Base-by-base conservation (phyloP, 805 yeast genomes). In the Nakazawaea ernobii region DNA sequence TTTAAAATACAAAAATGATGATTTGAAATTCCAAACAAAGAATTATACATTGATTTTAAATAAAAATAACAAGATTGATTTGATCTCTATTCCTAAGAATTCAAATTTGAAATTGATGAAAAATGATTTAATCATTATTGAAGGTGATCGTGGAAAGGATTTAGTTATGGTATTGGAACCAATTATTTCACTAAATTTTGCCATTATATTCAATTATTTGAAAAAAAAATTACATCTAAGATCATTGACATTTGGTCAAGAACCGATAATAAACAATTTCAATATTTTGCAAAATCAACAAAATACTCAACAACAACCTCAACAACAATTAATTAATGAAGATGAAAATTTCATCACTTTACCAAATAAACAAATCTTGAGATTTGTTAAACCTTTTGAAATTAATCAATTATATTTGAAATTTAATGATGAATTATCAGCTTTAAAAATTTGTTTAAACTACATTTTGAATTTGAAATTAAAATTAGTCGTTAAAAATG, bases 101-200 rank as follows among this genome's bases (percentile, higher is more conserved):
- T 76, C 89, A 11, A 84, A 84, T 56, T 67, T 86, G 43, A 64
- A 65, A 43, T 67, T 86, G 50, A 74, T 71, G 51, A 70, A 77
- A 39, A 71, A 77, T 48, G 94, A 86, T 62, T 70, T 86, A 58
- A 86, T 85, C 8, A 80, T 86, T 15, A 84, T 84, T 48, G 94
- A 86, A 65, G 95, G 94, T 46, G 95, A 86, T 60, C 71, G 94
- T 52, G 95, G 95, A 28, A 84, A 84, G 56, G 95, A 86, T 62
- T 63, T 86, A 52, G 92, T 82, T 8, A 76, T 81, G 76, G 79
- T 86, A 39, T 66, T 85, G 28, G 85, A 83, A 52, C 88, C 92
- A 0, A 62, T 71, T 37, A 74, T 85, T 29, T 75, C 73, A 39
- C 70, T 84, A 48, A 77, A 82, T 50, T 68, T 82, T 60, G 92